Evolutionary conservation across 2,329 filamentous ascomycete species (phyloP).

Genomic region (Arthrobotrys pseudoclavata): DNA sequence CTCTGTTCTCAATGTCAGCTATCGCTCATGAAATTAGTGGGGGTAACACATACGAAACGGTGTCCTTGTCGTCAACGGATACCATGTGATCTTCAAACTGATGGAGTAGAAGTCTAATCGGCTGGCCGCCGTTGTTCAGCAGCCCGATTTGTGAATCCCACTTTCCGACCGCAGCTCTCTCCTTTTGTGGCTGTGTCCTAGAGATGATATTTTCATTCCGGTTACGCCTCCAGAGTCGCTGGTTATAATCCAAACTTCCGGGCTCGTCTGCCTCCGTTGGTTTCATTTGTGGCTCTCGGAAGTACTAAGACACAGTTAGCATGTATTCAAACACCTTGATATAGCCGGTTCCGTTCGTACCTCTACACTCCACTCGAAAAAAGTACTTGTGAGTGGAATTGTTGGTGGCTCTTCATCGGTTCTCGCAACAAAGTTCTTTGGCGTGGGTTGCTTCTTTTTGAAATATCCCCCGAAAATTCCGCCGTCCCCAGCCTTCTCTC

Average conservation of each 20-base stretch:
- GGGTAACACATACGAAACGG: conserved; percentile 72
- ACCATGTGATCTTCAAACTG: conserved; percentile 97
- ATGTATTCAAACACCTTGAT: conserved; percentile 30
- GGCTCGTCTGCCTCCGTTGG: conserved; percentile 95
- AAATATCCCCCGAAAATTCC: conserved; percentile 65
- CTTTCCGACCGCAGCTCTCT: conserved; percentile 83
- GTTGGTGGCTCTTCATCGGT: conserved; percentile 73
- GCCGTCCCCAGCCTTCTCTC: conserved; percentile 64
- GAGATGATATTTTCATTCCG: conserved; percentile 93
- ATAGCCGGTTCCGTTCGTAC: conserved; percentile 64
- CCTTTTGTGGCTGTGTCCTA: conserved; percentile 93
- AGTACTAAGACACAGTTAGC: conserved; percentile 73
- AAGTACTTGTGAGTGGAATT: conserved; percentile 84
- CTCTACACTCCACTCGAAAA: conserved; percentile 95
- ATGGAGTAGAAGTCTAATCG: conserved; percentile 93
- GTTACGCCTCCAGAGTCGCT: conserved; percentile 89
- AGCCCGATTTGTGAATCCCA: conserved; percentile 89
- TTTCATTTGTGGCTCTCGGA: conserved; percentile 98
- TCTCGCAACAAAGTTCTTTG: conserved; percentile 78
- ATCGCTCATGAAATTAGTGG: neutral
- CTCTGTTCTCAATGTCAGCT: conserved; percentile 66
- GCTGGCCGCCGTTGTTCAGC: conserved; percentile 89
- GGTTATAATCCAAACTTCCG: conserved; percentile 95
- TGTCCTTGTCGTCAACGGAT: conserved; percentile 92
- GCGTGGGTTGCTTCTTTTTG: conserved; percentile 78